Conservation (phyloP, 495 filamentous ascomycete genomes). For the Aspergillus egyptiacus region DNA sequence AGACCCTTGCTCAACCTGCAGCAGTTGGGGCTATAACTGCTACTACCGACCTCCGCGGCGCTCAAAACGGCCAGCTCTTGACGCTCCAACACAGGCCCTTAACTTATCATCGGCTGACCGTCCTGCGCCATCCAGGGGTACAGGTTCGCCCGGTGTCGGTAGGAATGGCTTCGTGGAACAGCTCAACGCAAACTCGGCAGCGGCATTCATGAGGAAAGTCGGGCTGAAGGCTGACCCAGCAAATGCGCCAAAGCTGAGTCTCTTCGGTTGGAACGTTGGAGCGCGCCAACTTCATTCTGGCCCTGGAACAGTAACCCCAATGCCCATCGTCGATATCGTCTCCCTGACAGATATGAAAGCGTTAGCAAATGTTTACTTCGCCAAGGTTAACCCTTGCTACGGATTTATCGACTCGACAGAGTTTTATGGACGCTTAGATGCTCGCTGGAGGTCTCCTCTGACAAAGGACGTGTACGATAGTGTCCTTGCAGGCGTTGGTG, state of each 20-base stretch:
- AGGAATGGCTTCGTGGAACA: no score
- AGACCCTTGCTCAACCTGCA: slow-evolving; percentile 42
- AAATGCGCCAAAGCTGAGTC: slow-evolving; percentile 43
- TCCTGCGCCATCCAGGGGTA: background rate
- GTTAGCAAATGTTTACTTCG: slow-evolving; percentile 41
- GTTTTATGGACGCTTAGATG: slow-evolving; percentile 26
- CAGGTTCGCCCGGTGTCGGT: slow-evolving; percentile 18
- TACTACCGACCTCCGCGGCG: slow-evolving; percentile 19
- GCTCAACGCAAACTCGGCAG: slow-evolving; percentile 47
- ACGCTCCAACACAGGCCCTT: background rate
- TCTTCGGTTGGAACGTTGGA: slow-evolving; percentile 51
- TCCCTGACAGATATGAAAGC: slow-evolving; percentile 29
- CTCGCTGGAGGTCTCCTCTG: slow-evolving; percentile 26
- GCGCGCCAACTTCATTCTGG: slow-evolving; percentile 25
- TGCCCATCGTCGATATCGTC: slow-evolving; percentile 30
- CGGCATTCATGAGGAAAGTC: slow-evolving; percentile 45
- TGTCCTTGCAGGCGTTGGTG: slow-evolving; percentile 38
- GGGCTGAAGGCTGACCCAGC: slow-evolving; percentile 44
- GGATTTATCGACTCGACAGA: slow-evolving; percentile 38
- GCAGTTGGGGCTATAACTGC: slow-evolving; percentile 43
- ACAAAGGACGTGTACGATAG: slow-evolving; percentile 29
- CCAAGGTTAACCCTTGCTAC: slow-evolving; percentile 42
- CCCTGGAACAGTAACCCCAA: background rate
- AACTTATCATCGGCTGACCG: background rate
- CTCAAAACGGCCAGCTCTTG: slow-evolving; percentile 4